phyloP scores from a whole-genome alignment of 179 eudicot genomes.

The Beta lomatogona region DNA sequence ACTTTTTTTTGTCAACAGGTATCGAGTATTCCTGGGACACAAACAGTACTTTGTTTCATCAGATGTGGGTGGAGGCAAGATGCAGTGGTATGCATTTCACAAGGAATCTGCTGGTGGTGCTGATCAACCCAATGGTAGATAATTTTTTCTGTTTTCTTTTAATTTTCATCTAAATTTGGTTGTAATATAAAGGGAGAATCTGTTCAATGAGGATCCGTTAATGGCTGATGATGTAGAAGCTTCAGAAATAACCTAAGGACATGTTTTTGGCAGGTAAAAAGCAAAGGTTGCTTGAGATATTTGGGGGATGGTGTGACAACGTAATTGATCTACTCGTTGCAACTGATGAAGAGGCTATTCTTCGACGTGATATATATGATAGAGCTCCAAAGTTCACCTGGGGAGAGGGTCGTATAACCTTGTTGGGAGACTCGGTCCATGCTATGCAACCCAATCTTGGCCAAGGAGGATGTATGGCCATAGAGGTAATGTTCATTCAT shows the following conservation, averaged over 20 bases:
- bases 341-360: constrained; percentile 88
- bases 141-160: constrained; percentile 7
- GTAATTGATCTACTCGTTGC: constrained; percentile 71
- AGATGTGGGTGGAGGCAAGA: constrained; percentile 96
- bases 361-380: constrained; percentile 92
- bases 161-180: constrained; percentile 2
- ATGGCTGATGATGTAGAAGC: not conserved
- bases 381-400: constrained; percentile 70
- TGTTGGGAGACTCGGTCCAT: constrained; percentile 97
- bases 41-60: constrained; percentile 96
- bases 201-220: not conserved
- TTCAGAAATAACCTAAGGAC: not conserved
- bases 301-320: constrained; percentile 94
- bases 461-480: constrained; percentile 99
- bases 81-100: constrained; percentile 99
- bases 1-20: constrained; percentile 45
- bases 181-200: not conserved
- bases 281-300: constrained; percentile 78
- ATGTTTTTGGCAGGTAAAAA: constrained; percentile 64
- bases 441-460: constrained; percentile 99
- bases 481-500: constrained; percentile 57
- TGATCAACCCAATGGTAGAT: constrained; percentile 68
- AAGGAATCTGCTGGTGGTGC: constrained; percentile 88
- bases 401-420: constrained; percentile 93
- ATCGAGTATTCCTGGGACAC: constrained; percentile 93